A percentile compares a stretch with the other conserved stretches of the same genome.
Evolutionary conservation across 2,329 filamentous ascomycete genomes (phyloP).

Genomic region (Plectosphaerella plurivora): DNA sequence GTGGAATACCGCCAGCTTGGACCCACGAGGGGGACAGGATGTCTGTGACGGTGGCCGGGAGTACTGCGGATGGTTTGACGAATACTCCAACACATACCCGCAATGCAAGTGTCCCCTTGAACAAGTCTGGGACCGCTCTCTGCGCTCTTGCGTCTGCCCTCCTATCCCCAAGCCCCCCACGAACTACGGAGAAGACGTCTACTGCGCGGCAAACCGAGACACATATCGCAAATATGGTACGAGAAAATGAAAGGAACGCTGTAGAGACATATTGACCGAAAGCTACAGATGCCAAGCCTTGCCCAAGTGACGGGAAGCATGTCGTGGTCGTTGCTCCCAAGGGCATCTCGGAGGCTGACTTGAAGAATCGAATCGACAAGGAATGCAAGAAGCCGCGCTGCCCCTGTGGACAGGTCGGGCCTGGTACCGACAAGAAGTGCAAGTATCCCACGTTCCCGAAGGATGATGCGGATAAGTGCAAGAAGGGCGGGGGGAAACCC

Average conservation of each 20-base stretch:
- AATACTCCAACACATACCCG: neutral
- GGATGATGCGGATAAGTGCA: neutral
- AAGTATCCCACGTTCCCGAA: neutral
- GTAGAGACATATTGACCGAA: neutral
- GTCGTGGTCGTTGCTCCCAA: neutral
- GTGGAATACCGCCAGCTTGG: too few relatives aligned
- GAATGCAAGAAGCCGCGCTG: conserved; percentile 2
- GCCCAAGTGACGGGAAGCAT: neutral
- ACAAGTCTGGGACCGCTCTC: neutral
- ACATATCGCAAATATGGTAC: neutral
- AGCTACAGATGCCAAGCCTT: neutral
- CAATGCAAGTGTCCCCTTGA: neutral
- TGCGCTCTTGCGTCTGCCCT: neutral
- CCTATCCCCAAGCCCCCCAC: neutral
- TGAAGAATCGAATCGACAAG: neutral
- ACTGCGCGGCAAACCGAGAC: neutral
- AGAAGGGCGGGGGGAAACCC: neutral
- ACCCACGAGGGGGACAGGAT: too few relatives aligned
- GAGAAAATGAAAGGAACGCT: neutral
- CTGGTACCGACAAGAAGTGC: neutral
- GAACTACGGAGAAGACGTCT: neutral
- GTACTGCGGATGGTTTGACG: neutral
- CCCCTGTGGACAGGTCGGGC: neutral
- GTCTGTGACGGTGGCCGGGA: neutral
- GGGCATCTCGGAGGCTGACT: neutral